Base-by-base conservation (phyloP, 495 filamentous ascomycete genomes). In the Penicillium egyptiacum region DNA sequence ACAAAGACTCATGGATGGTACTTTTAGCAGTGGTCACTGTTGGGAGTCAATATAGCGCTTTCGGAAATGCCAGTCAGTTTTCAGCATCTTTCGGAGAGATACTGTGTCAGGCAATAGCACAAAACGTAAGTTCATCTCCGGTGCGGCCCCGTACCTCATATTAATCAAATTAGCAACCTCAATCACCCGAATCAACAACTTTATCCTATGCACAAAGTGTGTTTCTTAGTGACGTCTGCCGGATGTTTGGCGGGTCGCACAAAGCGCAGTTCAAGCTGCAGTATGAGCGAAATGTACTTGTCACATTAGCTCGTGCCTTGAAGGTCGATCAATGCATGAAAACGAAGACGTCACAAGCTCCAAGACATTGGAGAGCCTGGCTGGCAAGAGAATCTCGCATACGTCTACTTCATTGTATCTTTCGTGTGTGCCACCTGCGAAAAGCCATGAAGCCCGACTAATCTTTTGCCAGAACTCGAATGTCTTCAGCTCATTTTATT, bases 281-380 rank as follows among this genome's bases (percentile, higher is more conserved):
- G 26, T 48, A 48, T 48, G 45, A 48, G 26, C 45, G 45, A 30
- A 48, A 48, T 48, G 16, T 31, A 48, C 45, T 48, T 4, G 45
- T 48, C 9, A 48, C 26, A 17, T 48, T 48, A n/a, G 45, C 45
- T 14, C 45, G 45, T 48, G 45, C 12, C 14, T 48, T 48, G n/a
- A 48, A 48, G 26, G n/a, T 7, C 16, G 45, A 48, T 25, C 16
- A 2, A 48, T 48, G 25, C 45, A 48, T 48, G 25, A 48, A n/a
- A 31, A 14, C 25, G 5, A 31, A 25, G 16, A 10, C 16, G 16
- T 17, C n/a, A 17, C 45, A 30, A 48, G 16, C 16, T 8, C 45
- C 26, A 14, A 31, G 45, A 31, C 25, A 48, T 0, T 48, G 45
- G 45, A 48, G 19, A 48, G 6, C 26, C 6, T 48, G 26, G 45